These are phyloP conservation scores for Glonium stellatum DNA, from an alignment of 495 filamentous ascomycete genomes.

Conservation along the genomic window DNA sequence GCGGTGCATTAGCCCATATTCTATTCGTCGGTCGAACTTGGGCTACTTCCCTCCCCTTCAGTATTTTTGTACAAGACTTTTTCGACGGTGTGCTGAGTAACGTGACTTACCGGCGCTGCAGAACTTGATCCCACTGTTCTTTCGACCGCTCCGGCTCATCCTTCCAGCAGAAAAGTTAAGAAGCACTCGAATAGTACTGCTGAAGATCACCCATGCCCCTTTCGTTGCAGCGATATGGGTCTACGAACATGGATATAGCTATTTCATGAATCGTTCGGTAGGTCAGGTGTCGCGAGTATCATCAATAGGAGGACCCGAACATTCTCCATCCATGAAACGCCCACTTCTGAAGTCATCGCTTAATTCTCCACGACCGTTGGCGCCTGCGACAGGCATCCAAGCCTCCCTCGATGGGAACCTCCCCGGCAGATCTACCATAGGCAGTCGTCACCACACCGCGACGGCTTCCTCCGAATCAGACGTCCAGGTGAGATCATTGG, in stretches of 20 bases:
- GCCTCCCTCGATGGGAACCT: slow-evolving; percentile 16
- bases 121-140: slow-evolving; percentile 80
- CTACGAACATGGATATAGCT: slow-evolving; percentile 43
- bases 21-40: background rate
- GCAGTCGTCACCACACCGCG: slow-evolving; percentile 17
- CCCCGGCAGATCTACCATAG: slow-evolving; percentile 10
- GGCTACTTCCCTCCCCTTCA: background rate
- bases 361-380: slow-evolving; percentile 23
- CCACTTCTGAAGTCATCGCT: slow-evolving; percentile 19
- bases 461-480: slow-evolving; percentile 18
- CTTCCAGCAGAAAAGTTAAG: slow-evolving; percentile 66
- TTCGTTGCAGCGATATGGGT: slow-evolving; percentile 56
- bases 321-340: slow-evolving; percentile 11
- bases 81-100: slow-evolving; percentile 14
- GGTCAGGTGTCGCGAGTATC: slow-evolving; percentile 3
- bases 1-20: background rate
- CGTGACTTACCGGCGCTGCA: slow-evolving; percentile 36
- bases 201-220: slow-evolving; percentile 63
- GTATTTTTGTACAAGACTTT: background rate
- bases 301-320: slow-evolving; percentile 30
- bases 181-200: slow-evolving; percentile 64
- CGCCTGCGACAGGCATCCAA: slow-evolving; percentile 15
- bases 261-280: slow-evolving; percentile 15
- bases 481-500: slow-evolving; percentile 28
- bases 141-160: slow-evolving; percentile 76